phyloP scores from a whole-genome alignment of 768 basidiomycete species.

The Harrya chromipes region DNA sequence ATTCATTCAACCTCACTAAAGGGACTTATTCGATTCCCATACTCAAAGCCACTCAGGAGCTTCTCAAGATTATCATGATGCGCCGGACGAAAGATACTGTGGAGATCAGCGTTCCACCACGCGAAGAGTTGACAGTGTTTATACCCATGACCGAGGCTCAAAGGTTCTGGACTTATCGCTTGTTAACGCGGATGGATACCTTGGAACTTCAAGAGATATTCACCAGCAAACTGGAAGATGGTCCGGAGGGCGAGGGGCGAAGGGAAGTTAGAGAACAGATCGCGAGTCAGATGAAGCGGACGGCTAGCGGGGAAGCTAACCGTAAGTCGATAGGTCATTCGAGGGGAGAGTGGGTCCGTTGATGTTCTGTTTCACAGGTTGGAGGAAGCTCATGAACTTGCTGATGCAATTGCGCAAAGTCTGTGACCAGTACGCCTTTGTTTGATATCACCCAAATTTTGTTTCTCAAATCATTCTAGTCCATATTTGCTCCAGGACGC shows the following conservation, averaged over 20 bases:
- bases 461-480: slow-evolving; percentile 27
- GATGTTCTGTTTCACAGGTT: slow-evolving; percentile 35
- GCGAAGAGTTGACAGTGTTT: slow-evolving; percentile 56
- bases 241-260: slow-evolving; percentile 33
- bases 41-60: slow-evolving; percentile 45
- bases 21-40: slow-evolving; percentile 51
- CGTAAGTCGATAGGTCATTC: slow-evolving; percentile 19
- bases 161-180: slow-evolving; percentile 58
- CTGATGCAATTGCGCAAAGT: slow-evolving; percentile 68
- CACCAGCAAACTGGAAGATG: slow-evolving; percentile 26
- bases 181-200: slow-evolving; percentile 51
- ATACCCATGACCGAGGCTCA: slow-evolving; percentile 58
- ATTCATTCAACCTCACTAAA: slow-evolving; percentile 51
- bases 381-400: slow-evolving; percentile 61
- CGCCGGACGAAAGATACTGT: slow-evolving; percentile 57
- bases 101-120: slow-evolving; percentile 48
- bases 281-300: slow-evolving; percentile 35
- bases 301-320: slow-evolving; percentile 28
- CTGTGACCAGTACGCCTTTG: slow-evolving; percentile 57
- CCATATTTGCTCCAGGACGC: slow-evolving; percentile 53
- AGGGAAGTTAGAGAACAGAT: slow-evolving; percentile 40
- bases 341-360: not conserved
- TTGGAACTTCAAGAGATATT: slow-evolving; percentile 50
- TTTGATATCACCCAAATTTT: not conserved
- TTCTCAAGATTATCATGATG: slow-evolving; percentile 54